Base-by-base conservation (phyloP, 805 yeast genomes). In the Brettanomyces custersianus region DNA sequence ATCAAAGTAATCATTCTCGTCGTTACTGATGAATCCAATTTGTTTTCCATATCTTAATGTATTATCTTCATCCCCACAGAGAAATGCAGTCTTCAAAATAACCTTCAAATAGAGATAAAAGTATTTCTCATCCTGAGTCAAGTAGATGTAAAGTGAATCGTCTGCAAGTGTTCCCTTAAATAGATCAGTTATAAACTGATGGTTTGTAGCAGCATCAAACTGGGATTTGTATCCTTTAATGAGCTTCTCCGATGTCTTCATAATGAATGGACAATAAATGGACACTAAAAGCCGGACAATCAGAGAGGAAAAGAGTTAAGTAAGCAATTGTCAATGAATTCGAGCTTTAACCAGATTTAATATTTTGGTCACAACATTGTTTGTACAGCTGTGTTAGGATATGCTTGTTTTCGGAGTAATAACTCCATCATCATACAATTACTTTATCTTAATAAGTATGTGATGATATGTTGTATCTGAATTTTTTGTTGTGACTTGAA, bases 1-100 rank as follows among this genome's bases (percentile, higher is more conserved):
- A 16, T 32, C 35, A 21, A 32, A 32, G 19, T 32, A 32, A 12
- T 21, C 27, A 13, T 32, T 32, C 28, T 32, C 35, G 23, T 32
- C 35, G 19, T 22, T 23, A 20, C 24, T 15, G 13, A 32, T 32
- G 13, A 32, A 32, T 13, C 35, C 35, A 23, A 32, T 23, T n/a
- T 32, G 35, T 23, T 32, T 32, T 17, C 35, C 35, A n/a, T 22
- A 32, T 11, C 35, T 18, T 9, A 32, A 22, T 19, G 16, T 24
- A 11, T 19, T 17, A 18, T n/a, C 28, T 10, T 22, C 29, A 21
- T 15, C 19, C 26, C n/a, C 20, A 32, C 35, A 32, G 12, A 32
- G 27, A 19, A 12, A 32, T 8, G 35, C 29, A 8, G 35, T 32
- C 13, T 32, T 32, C 13, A 32, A 20, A 13, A 32, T 23, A 5